phyloP scores from a whole-genome alignment of 306 rosid species.

The Castanea crenata region DNA sequence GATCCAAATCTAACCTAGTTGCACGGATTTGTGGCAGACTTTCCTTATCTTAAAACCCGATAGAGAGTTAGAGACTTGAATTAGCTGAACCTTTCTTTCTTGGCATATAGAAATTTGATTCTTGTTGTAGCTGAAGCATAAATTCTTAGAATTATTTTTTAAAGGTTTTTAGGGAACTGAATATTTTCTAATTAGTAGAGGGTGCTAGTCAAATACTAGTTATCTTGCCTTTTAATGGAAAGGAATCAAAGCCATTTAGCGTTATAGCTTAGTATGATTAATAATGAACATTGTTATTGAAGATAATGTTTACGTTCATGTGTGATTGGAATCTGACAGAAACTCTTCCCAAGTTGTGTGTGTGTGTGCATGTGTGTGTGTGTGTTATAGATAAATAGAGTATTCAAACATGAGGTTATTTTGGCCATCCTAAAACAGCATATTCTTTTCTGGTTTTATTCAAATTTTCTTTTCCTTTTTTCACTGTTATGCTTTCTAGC shows the following conservation, averaged over 20 bases:
- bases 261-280: not conserved
- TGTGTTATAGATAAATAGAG: not conserved
- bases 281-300: no score
- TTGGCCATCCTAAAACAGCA: not conserved
- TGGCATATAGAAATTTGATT: constrained; percentile 24
- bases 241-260: not conserved
- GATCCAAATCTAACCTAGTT: constrained; percentile 28
- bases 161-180: constrained; percentile 7
- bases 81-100: constrained; percentile 11
- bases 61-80: not conserved
- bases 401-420: not conserved
- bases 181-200: constrained; percentile 10
- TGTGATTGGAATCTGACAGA: not conserved
- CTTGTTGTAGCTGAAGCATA: constrained; percentile 25
- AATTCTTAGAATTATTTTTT: constrained; percentile 14
- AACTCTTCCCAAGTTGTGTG: not conserved
- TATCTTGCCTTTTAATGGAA: not conserved
- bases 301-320: not conserved
- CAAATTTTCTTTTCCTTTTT: not conserved
- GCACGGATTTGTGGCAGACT: not conserved
- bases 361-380: not conserved
- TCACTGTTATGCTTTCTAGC: not conserved
- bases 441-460: not conserved
- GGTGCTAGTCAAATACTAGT: constrained; percentile 12
- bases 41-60: not conserved